phyloP scores from a whole-genome alignment of 2,329 filamentous ascomycete species.

The Cytospora paraplurivora region DNA sequence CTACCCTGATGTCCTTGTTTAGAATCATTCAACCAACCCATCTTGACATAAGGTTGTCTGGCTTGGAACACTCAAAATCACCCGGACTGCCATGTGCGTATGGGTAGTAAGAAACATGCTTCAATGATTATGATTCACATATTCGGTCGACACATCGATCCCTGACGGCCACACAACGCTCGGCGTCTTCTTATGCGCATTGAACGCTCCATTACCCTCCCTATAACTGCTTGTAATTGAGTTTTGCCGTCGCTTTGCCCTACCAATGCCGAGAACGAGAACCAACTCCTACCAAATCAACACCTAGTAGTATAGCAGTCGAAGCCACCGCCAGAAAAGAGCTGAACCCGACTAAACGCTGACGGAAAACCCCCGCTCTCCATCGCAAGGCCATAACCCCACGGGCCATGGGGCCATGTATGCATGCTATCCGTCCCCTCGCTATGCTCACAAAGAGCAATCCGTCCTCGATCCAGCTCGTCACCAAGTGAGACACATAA shows the following conservation, averaged over 20 bases:
- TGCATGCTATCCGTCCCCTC: slow-evolving; percentile 14
- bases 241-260: slow-evolving; percentile 7
- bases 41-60: too few relatives aligned
- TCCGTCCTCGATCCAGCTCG: background rate
- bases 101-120: background rate
- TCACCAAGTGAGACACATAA: slow-evolving; percentile 1
- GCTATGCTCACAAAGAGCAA: slow-evolving; percentile 18
- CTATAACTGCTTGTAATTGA: slow-evolving; percentile 6
- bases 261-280: slow-evolving; percentile 7
- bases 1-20: too few relatives aligned
- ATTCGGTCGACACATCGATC: background rate
- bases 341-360: background rate
- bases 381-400: background rate
- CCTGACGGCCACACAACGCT: background rate
- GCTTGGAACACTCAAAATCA: background rate
- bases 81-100: background rate
- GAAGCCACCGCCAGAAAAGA: background rate
- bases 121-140: background rate
- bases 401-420: background rate
- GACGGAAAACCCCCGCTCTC: background rate
- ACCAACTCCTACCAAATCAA: slow-evolving; percentile 8
- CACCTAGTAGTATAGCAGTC: background rate
- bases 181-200: background rate
- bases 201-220: background rate
- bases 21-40: too few relatives aligned